Evolutionary conservation across 805 yeast species (phyloP).

Genomic region (Zygosaccharomyces siamensis): DNA sequence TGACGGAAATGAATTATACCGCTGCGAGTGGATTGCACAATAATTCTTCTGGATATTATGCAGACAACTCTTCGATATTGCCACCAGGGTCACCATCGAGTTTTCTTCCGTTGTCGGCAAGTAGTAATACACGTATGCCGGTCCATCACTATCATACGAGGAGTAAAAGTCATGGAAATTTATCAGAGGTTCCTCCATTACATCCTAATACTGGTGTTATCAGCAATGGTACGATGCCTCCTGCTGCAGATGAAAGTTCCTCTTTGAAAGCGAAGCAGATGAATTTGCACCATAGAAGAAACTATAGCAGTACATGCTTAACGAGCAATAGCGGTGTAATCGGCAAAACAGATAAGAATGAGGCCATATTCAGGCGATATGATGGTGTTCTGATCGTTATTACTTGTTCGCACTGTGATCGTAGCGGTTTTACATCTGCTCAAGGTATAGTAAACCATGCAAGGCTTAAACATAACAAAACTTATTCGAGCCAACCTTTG

Average conservation of each 20-base stretch:
- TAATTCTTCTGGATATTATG: conserved; percentile 39
- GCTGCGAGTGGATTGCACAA: not conserved
- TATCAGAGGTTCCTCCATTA: conserved; percentile 14
- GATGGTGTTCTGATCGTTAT: conserved; percentile 68
- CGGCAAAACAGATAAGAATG: conserved; percentile 36
- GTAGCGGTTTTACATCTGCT: conserved; percentile 69
- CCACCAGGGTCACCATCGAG: conserved; percentile 6
- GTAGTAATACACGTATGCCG: conserved; percentile 10
- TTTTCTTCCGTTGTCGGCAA: conserved; percentile 12
- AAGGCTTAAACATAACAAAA: conserved; percentile 66
- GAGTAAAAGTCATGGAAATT: conserved; percentile 30
- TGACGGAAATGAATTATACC: conserved; percentile 26
- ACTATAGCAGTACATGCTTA: conserved; percentile 37
- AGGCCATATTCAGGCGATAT: conserved; percentile 57
- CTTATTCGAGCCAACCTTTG: conserved; percentile 64
- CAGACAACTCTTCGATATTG: conserved; percentile 29
- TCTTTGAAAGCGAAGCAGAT: conserved; percentile 22
- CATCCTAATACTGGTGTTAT: conserved; percentile 19
- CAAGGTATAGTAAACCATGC: conserved; percentile 79
- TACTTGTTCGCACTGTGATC: conserved; percentile 61
- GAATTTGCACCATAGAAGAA: conserved; percentile 32
- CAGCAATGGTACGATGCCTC: conserved; percentile 17
- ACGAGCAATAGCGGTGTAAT: conserved; percentile 47
- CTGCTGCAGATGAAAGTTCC: conserved; percentile 12
- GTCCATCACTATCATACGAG: conserved; percentile 33